Evolutionary conservation across 768 basidiomycete genomes (phyloP).

Genomic region (Saitozyma podzolica): DNA sequence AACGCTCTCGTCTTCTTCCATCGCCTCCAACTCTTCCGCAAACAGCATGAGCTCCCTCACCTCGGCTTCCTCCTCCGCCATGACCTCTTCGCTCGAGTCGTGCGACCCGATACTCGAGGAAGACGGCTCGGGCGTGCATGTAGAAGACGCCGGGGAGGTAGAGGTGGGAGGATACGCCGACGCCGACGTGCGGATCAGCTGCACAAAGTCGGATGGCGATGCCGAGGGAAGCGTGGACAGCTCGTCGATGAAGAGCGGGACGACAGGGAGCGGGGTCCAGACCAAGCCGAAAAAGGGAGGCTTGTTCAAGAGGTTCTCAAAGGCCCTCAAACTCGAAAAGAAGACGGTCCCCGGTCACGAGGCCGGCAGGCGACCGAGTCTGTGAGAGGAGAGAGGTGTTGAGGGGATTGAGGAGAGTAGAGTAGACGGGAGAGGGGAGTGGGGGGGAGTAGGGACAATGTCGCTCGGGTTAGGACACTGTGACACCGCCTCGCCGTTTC

Average conservation of each 20-base stretch:
- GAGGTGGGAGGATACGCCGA: neutral
- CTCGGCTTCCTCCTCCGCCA: constrained; percentile 7
- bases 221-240: constrained; percentile 30
- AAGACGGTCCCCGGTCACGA: constrained; percentile 16
- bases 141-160: neutral
- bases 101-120: constrained; percentile 24
- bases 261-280: constrained; percentile 2
- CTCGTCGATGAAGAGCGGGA: constrained; percentile 16
- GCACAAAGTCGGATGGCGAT: constrained; percentile 40
- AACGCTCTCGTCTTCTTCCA: constrained; percentile 17
- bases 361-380: constrained; percentile 18
- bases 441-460: too few relatives aligned
- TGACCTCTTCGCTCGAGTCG: constrained; percentile 17
- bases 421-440: too few relatives aligned
- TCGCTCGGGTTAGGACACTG: too few relatives aligned
- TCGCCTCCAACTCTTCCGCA: constrained; percentile 17
- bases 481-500: too few relatives aligned
- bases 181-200: constrained; percentile 20
- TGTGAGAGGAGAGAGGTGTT: constrained; percentile 7
- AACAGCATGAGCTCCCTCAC: constrained; percentile 18
- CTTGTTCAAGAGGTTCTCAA: constrained; percentile 34
- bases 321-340: constrained; percentile 37
- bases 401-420: too few relatives aligned
- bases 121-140: neutral
- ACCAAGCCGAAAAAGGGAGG: constrained; percentile 22